A percentile compares a stretch with the other conserved stretches of the same genome.
phyloP scores from a whole-genome alignment of 805 yeast species.

The Vanderwaltozyma tropicalis region DNA sequence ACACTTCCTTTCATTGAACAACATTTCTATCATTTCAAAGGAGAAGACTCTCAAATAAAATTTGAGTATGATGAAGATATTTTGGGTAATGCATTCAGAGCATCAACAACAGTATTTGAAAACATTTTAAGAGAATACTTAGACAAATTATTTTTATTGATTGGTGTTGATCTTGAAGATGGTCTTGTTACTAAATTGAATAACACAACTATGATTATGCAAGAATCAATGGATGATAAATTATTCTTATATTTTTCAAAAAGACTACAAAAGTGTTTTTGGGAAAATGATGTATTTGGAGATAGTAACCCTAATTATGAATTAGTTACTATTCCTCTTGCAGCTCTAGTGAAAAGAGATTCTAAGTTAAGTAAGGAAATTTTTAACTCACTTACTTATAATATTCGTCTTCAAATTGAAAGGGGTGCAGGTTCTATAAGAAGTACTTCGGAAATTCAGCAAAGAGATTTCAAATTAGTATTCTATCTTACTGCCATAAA shows the following conservation, averaged over 20 bases:
- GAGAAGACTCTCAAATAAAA: constrained; percentile 12
- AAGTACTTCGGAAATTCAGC: constrained; percentile 52
- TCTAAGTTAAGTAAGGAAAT: constrained; percentile 14
- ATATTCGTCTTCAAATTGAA: constrained; percentile 53
- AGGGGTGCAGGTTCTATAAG: constrained; percentile 77
- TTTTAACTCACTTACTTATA: constrained; percentile 25
- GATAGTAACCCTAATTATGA: constrained; percentile 54
- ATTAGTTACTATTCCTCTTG: constrained; percentile 61
- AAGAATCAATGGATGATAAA: constrained; percentile 53
- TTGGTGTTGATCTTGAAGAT: constrained; percentile 42
- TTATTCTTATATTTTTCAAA: constrained; percentile 38
- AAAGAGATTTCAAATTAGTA: constrained; percentile 67
- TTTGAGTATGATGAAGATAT: constrained; percentile 36
- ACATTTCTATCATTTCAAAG: constrained; percentile 45
- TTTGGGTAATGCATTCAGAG: constrained; percentile 49
- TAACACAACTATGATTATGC: constrained; percentile 37
- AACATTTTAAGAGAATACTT: constrained; percentile 47
- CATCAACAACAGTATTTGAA: constrained; percentile 64
- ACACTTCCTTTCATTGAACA: constrained; percentile 50
- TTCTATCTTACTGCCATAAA: constrained; percentile 62
- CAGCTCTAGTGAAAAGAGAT: constrained; percentile 57
- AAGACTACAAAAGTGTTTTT: constrained; percentile 31
- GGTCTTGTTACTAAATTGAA: constrained; percentile 31
- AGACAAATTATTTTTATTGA: constrained; percentile 47
- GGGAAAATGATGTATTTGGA: constrained; percentile 42